phyloP scores from a whole-genome alignment of 1,139 yeast genomes.

The Blastobotrys raffinosifermentans region DNA sequence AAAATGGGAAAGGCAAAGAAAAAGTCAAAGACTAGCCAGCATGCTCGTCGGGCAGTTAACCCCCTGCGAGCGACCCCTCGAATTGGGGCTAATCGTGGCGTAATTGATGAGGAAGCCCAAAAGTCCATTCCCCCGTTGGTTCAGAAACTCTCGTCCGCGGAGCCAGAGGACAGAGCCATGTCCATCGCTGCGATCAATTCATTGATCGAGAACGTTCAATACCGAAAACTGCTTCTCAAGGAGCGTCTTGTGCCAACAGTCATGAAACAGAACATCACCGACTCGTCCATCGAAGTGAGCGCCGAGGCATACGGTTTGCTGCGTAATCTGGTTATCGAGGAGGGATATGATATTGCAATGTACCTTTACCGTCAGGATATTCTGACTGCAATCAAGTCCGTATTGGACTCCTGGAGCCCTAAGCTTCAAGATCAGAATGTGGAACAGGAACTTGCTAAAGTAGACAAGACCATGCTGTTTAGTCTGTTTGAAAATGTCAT shows the following conservation, averaged over 20 bases:
- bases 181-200: slow-evolving; percentile 71
- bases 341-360: slow-evolving; percentile 79
- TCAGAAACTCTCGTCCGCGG: slow-evolving; percentile 53
- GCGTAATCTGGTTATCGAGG: slow-evolving; percentile 74
- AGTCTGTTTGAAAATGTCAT: slow-evolving; percentile 59
- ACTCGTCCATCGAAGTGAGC: slow-evolving; percentile 64
- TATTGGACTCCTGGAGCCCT: slow-evolving; percentile 30
- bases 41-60: slow-evolving; percentile 29
- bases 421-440: neutral
- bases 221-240: slow-evolving; percentile 59
- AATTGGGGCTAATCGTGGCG: slow-evolving; percentile 28
- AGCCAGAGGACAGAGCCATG: slow-evolving; percentile 69
- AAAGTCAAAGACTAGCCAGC: slow-evolving; percentile 7
- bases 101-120: slow-evolving; percentile 36
- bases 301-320: slow-evolving; percentile 77
- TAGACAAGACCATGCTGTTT: slow-evolving; percentile 14
- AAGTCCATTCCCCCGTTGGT: slow-evolving; percentile 62
- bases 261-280: slow-evolving; percentile 60
- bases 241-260: slow-evolving; percentile 62
- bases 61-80: slow-evolving; percentile 41
- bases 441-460: slow-evolving; percentile 35
- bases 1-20: slow-evolving; percentile 18
- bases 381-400: slow-evolving; percentile 52
- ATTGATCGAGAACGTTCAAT: slow-evolving; percentile 59
- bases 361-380: slow-evolving; percentile 74